Percentiles rank a stretch among this genome's conserved stretches.
phyloP scores from a whole-genome alignment of 306 rosid genomes.

The Vicia sativa region DNA sequence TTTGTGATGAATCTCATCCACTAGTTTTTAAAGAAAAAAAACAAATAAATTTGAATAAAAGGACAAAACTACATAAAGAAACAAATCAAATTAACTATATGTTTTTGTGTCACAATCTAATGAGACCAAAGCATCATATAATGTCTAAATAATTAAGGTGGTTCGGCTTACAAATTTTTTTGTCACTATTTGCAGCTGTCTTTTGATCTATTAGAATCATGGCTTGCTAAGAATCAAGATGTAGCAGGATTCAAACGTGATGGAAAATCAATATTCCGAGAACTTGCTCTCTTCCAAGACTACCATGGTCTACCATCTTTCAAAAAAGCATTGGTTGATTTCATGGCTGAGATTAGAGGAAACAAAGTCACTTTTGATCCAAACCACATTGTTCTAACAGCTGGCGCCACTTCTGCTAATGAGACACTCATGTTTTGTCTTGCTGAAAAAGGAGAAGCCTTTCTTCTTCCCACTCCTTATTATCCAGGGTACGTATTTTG shows the following conservation, averaged over 20 bases:
- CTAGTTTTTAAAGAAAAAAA: background rate
- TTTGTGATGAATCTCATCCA: background rate
- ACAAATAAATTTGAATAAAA: background rate
- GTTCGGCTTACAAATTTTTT: constrained; percentile 33
- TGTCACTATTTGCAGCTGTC: constrained; percentile 62
- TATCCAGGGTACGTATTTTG: constrained; percentile 70
- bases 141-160: constrained; percentile 35
- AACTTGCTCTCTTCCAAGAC: constrained; percentile 95
- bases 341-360: constrained; percentile 82
- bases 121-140: constrained; percentile 25
- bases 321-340: constrained; percentile 79
- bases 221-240: constrained; percentile 80
- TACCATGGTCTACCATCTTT: constrained; percentile 87
- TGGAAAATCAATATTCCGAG: constrained; percentile 80
- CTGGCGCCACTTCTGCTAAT: constrained; percentile 88
- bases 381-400: constrained; percentile 66
- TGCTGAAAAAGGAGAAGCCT: constrained; percentile 69
- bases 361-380: constrained; percentile 69
- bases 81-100: constrained; percentile 12
- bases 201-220: constrained; percentile 75
- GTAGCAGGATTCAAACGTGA: constrained; percentile 70
- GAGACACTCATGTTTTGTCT: constrained; percentile 90
- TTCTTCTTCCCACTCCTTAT: constrained; percentile 88
- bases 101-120: constrained; percentile 29
- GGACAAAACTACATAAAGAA: constrained; percentile 16